Conservation (phyloP, 1,139 yeast species). For the Martiniozyma asiatica region DNA sequence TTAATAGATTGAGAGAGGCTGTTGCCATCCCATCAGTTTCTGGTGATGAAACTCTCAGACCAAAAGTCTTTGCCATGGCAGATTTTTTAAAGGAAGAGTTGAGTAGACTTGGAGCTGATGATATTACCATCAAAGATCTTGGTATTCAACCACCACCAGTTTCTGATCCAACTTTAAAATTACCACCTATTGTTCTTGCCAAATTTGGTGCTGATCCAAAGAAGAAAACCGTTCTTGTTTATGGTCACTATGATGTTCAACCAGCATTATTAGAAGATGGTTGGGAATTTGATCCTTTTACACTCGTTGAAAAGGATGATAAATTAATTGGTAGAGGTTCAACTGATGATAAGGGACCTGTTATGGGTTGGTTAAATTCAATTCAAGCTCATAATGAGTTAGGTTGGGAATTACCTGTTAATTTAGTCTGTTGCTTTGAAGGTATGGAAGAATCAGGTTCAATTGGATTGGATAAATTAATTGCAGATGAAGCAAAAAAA, state of each 20-base stretch:
- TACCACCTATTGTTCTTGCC: constrained; percentile 90
- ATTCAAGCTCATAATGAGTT: constrained; percentile 81
- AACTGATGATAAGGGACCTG: constrained; percentile 97
- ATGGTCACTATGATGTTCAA: constrained; percentile 97
- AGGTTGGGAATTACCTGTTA: constrained; percentile 85
- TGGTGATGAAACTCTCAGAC: constrained; percentile 77
- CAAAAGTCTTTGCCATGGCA: constrained; percentile 73
- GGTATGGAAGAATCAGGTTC: constrained; percentile 99
- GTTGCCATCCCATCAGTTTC: constrained; percentile 94
- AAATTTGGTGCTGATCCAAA: constrained; percentile 70
- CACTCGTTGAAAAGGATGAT: constrained; percentile 47
- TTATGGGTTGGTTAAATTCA: constrained; percentile 90
- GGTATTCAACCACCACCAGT: constrained; percentile 89
- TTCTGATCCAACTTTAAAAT: constrained; percentile 44
- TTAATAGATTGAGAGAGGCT: constrained; percentile 61
- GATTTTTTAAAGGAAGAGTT: constrained; percentile 65
- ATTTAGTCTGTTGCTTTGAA: constrained; percentile 84
- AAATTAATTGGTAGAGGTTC: constrained; percentile 86
- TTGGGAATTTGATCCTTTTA: constrained; percentile 89
- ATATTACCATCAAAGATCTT: constrained; percentile 68
- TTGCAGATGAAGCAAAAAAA: constrained; percentile 60
- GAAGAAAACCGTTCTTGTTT: constrained; percentile 79
- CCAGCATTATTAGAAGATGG: constrained; percentile 92
- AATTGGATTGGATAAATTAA: constrained; percentile 74
- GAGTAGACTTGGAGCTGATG: constrained; percentile 60